Conservation (phyloP, 176 grass and related monocot genomes). For the Aegilops sharonensis region DNA sequence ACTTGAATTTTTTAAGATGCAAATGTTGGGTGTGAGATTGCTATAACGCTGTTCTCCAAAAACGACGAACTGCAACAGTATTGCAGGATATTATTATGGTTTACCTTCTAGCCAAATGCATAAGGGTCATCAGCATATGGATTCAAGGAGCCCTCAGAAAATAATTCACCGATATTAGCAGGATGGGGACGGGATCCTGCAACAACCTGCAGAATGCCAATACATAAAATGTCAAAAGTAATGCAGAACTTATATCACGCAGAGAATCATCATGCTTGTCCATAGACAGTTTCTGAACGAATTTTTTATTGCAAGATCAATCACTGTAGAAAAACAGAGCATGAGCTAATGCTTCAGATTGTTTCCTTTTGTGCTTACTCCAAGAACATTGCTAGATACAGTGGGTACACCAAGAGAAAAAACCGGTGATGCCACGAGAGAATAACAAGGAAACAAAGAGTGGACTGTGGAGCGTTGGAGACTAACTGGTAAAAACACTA, state of each 20-base stretch:
- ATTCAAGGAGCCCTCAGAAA: conserved; percentile 95
- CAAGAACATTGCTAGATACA: neutral
- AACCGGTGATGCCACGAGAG: neutral
- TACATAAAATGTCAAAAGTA: conserved; percentile 10
- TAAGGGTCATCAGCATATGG: conserved; percentile 95
- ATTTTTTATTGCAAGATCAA: conserved; percentile 3
- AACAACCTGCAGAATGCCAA: conserved; percentile 36
- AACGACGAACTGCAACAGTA: neutral
- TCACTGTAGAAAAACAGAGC: conserved; percentile 18
- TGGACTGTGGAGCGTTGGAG: neutral
- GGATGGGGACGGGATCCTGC: conserved; percentile 52
- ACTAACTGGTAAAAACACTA: neutral
- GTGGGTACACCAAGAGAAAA: neutral
- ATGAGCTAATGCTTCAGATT: neutral
- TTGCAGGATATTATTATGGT: neutral
- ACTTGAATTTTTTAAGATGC: neutral
- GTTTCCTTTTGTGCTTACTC: neutral
- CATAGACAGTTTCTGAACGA: conserved; percentile 3
- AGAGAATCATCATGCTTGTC: neutral
- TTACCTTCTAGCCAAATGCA: conserved; percentile 89
- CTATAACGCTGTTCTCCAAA: conserved; percentile 3
- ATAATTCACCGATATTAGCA: conserved; percentile 81
- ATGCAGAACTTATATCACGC: neutral
- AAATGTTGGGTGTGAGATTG: conserved; percentile 23
- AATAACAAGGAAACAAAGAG: conserved; percentile 3